Base-by-base conservation (phyloP, 179 eudicot species). In the Vitellaria paradoxa region DNA sequence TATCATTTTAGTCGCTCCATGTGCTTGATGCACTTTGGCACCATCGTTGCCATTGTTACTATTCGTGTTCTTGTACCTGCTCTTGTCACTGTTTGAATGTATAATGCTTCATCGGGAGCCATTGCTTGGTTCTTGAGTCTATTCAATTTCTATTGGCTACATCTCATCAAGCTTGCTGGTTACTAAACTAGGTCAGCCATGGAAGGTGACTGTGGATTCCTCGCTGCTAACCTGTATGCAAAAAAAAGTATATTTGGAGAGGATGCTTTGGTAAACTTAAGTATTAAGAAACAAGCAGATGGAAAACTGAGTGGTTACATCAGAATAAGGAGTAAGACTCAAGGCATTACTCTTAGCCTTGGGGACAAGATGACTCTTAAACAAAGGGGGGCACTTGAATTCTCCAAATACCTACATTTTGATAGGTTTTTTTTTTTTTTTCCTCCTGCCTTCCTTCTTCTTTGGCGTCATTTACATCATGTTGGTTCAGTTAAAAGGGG, bases 291-390 rank as follows among this genome's bases (percentile, higher is more conserved):
- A 80, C 97, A 95, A 85, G 76, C 77, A 14, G 98, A 96, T 72
- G 91, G 93, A 30, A 96, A 91, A 80, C 88, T 93, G 53, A 93
- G 94, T 53, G 98, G 99, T 14, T 91, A 91, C 85, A 90, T 95
- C 76, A 85, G 99, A 74, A 95, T 95, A 82, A 90, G 99, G 82
- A 95, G 99, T 79, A 93, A 91, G 81, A 96, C 97, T 14, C 98
- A 93, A 81, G 98, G 98, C 59, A 91, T 96, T 52, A 98, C 95
- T 71, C 88, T 93, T 30, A 90, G 97, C 83, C 90, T 93, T 26
- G 99, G 99, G 65, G 98, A 96, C 87, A 96, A 96, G 89, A 96
- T 91, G 80, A 89, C 91, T 18, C 86, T 91, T 3, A 87, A 91
- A 79, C 92, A 87, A 89, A 87, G 81, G 90, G 92, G 73, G 83